Conservation (phyloP, 1,284 basidiomycete genomes). For the Ustilago esculenta region DNA sequence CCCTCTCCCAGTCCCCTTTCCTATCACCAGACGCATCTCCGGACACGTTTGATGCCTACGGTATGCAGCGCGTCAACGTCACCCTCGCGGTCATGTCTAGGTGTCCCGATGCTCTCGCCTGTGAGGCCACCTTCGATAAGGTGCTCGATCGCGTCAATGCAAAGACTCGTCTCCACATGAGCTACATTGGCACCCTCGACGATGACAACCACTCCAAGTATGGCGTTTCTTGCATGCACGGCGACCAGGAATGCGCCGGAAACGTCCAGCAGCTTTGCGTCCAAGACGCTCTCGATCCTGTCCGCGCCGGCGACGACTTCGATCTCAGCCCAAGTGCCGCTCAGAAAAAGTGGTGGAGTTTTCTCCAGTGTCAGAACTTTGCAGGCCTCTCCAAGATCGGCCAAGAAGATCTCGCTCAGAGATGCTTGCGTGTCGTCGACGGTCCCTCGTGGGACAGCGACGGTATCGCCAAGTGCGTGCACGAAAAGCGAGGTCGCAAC, state of each 20-base stretch:
- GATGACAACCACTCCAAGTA: conserved; percentile 16
- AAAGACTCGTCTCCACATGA: conserved; percentile 45
- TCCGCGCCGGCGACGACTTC: conserved; percentile 45
- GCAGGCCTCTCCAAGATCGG: conserved; percentile 48
- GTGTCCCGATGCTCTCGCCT: conserved; percentile 54
- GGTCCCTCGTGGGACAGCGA: conserved; percentile 50
- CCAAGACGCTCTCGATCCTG: conserved; percentile 45
- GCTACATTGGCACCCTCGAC: conserved; percentile 45
- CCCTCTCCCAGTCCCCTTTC: conserved; percentile 26
- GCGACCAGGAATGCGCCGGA: conserved; percentile 50
- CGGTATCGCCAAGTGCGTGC: conserved; percentile 48
- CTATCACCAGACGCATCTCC: conserved; percentile 3
- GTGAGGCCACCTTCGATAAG: conserved; percentile 50
- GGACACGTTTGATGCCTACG: conserved; percentile 9
- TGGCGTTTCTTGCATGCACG: conserved; percentile 51
- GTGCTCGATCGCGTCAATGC: conserved; percentile 51
- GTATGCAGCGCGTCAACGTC: conserved; percentile 41
- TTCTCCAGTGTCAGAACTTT: conserved; percentile 53
- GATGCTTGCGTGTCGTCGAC: conserved; percentile 46
- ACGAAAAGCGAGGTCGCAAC: conserved; percentile 42
- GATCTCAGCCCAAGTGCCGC: conserved; percentile 55
- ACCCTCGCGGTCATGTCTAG: conserved; percentile 53
- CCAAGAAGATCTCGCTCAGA: conserved; percentile 35
- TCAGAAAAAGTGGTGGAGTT: conserved; percentile 55
- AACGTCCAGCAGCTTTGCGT: conserved; percentile 61